Evolutionary conservation across 2,329 filamentous ascomycete species (phyloP).

Genomic region (Calonectria ilicicola): DNA sequence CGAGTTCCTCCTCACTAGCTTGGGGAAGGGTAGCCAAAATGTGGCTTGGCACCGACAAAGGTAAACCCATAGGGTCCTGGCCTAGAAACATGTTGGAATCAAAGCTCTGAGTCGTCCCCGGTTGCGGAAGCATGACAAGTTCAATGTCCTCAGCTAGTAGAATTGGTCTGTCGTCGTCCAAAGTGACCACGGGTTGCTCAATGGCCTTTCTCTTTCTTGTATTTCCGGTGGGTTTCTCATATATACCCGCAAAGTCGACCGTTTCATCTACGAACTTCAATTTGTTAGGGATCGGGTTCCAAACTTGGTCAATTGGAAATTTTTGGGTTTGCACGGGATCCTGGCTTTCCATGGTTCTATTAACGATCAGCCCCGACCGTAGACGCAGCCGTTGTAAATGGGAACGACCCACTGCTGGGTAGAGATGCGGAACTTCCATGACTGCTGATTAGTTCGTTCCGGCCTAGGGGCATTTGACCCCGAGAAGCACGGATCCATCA

Average conservation of each 20-base stretch:
- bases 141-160: neutral
- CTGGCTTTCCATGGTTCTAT: neutral
- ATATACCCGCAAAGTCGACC: rapidly evolving
- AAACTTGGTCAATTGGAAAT: neutral
- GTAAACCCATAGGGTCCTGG: neutral
- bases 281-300: neutral
- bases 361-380: neutral
- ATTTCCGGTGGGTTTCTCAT: neutral
- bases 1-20: neutral
- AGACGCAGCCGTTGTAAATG: neutral
- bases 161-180: neutral
- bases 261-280: neutral
- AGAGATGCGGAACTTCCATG: neutral
- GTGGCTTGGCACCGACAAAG: neutral
- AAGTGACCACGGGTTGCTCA: neutral
- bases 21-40: neutral
- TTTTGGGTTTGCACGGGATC: neutral
- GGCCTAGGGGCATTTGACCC: neutral
- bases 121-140: neutral
- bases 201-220: neutral
- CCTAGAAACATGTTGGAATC: too few species aligned
- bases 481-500: neutral
- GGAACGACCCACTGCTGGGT: neutral
- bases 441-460: neutral
- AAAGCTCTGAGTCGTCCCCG: neutral